Base-by-base conservation (phyloP, 2,329 filamentous ascomycete genomes). In the Aureobasidium sp. region DNA sequence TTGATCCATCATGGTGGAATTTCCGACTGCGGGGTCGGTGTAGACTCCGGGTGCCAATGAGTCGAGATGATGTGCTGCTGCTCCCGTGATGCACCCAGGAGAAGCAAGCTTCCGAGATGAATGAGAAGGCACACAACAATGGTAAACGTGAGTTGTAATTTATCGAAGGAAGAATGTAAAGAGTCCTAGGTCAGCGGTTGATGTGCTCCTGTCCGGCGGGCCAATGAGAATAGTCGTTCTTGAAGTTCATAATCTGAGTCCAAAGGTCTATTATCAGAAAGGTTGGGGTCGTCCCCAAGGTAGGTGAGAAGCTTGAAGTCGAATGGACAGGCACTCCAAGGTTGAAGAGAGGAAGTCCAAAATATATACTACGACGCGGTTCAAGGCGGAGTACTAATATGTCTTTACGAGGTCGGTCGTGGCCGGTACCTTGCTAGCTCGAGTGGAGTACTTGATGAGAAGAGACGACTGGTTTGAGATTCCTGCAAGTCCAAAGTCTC, bases 181-280 rank as follows among this genome's bases (percentile, higher is more conserved):
- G 15, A 26, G 15, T 44, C 36, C 36, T 10, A 32, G 29, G 47
- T 74, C 69, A 75, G 65, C 75, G 73, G 66, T 78, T 77, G 70
- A 77, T 75, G 67, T 74, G 71, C 68, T 77, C 75, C 72, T 76
- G 75, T 76, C 75, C 75, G 48, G 76, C 74, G 65, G 75, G 75
- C 75, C 75, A 78, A 69, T 75, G 46, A 46, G 53, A 53, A 41
- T 63, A 63, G 34, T 51, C 41, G 55, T 59, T 51, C 48, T 63
- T 63, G 47, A 60, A 63, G 53, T 51, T 52, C 62, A 63, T 63
- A 51, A 59, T 60, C 57, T 46, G 46, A 41, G n/a, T 39, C 36
- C 34, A 37, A 29, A 48, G 32, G 6, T 36, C 34, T 51, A 46
- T 23, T 23, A 26, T 15, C 15, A 6, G 46, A 27, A 29, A 27